These are phyloP conservation scores for Scheffersomyces insectosa DNA, from an alignment of 1,139 yeast species.

Conservation along the genomic window DNA sequence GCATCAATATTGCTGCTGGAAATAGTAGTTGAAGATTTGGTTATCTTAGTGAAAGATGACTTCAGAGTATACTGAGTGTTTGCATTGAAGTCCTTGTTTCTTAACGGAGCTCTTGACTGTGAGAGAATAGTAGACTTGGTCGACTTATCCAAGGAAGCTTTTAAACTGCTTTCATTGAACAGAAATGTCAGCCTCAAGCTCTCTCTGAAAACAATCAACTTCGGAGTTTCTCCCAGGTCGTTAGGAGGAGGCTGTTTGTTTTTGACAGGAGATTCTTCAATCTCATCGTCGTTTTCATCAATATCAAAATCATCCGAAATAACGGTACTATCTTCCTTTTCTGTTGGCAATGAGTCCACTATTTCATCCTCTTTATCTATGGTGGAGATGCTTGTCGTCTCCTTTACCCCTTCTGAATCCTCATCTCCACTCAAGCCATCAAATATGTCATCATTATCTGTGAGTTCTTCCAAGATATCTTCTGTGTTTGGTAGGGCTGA, in stretches of 20 bases:
- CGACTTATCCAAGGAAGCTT: background rate
- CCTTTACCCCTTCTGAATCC: background rate
- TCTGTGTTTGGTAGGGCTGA: constrained; percentile 6
- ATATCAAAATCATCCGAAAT: constrained; percentile 14
- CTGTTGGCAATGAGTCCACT: background rate
- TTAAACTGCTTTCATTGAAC: constrained; percentile 8
- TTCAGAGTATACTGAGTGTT: background rate
- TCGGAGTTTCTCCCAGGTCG: background rate
- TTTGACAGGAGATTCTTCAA: constrained; percentile 47
- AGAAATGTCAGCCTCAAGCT: constrained; percentile 31
- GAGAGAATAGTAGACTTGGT: background rate
- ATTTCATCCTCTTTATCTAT: background rate
- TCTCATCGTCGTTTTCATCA: constrained; percentile 38
- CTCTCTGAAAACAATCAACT: background rate
- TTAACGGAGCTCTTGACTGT: background rate
- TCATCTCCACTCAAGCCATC: constrained; percentile 6
- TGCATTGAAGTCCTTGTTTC: background rate
- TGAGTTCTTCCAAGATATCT: constrained; percentile 20
- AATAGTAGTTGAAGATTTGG: too few species aligned
- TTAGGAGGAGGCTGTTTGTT: constrained; percentile 2
- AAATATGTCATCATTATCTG: constrained; percentile 17
- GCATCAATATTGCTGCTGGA: too few species aligned
- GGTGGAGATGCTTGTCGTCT: background rate
- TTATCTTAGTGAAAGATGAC: too few species aligned
- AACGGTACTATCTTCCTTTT: constrained; percentile 2